phyloP scores from a whole-genome alignment of 352 stramenopile species.

The Salisapilia sapeloensis region DNA sequence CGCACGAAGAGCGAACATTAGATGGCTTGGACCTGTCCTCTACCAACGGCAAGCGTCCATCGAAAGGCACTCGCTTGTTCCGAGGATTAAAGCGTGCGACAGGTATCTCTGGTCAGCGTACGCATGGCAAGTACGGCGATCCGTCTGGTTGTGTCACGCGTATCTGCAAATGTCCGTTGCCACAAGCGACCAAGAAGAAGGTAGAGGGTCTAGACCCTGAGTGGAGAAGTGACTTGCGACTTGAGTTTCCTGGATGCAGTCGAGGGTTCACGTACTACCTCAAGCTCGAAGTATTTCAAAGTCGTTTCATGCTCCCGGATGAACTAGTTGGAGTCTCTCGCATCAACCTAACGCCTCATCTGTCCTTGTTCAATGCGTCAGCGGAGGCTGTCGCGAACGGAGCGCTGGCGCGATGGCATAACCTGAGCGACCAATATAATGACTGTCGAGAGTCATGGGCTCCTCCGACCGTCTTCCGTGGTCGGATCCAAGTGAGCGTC shows the following conservation, averaged over 20 bases:
- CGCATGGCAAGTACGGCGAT: slow-evolving; percentile 49
- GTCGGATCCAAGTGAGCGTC: slow-evolving; percentile 56
- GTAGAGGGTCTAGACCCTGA: slow-evolving; percentile 21
- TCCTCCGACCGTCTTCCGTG: slow-evolving; percentile 62
- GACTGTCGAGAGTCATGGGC: slow-evolving; percentile 76
- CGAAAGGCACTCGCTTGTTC: slow-evolving; percentile 47
- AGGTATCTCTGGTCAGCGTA: slow-evolving; percentile 54
- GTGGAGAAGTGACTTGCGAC: slow-evolving; percentile 55
- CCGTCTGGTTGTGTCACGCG: slow-evolving; percentile 57
- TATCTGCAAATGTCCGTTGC: slow-evolving; percentile 35
- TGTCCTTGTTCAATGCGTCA: slow-evolving; percentile 59
- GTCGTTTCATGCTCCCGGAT: slow-evolving; percentile 66
- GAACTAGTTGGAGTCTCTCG: slow-evolving; percentile 67
- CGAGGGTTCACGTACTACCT: slow-evolving; percentile 62
- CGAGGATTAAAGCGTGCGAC: slow-evolving; percentile 54
- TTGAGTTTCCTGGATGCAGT: slow-evolving; percentile 59
- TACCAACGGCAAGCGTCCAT: slow-evolving; percentile 14
- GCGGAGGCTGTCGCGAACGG: slow-evolving; percentile 70
- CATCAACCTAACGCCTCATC: slow-evolving; percentile 73
- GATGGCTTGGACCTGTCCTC: slow-evolving; percentile 28
- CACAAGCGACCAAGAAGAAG: slow-evolving; percentile 7
- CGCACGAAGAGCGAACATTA: slow-evolving; percentile 51
- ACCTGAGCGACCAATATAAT: slow-evolving; percentile 78
- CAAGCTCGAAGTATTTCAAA: slow-evolving; percentile 72
- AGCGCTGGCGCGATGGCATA: slow-evolving; percentile 63